A percentile compares a stretch with the other conserved stretches of the same genome.
Evolutionary conservation across 164 flowering plant species (phyloP).

Genomic region (Magnolia changhungtana): DNA sequence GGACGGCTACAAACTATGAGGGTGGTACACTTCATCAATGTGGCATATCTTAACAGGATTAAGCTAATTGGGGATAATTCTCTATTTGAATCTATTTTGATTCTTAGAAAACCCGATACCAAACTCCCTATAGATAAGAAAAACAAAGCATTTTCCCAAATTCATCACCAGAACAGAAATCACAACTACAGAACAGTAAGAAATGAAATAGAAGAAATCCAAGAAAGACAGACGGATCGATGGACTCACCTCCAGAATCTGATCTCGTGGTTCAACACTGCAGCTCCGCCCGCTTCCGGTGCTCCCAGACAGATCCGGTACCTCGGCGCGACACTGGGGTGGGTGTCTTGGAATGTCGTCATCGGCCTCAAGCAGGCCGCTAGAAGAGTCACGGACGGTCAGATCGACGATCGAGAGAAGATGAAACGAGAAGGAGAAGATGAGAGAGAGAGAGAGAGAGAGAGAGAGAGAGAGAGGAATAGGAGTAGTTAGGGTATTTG

Average conservation of each 20-base stretch:
- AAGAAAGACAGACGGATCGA: background rate
- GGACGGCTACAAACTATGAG: background rate
- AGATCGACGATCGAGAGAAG: background rate
- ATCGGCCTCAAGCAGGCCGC: background rate
- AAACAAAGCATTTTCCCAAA: background rate
- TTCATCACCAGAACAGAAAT: background rate
- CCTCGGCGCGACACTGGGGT: slow-evolving; percentile 74
- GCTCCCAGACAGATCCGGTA: slow-evolving; percentile 78
- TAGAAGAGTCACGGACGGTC: background rate
- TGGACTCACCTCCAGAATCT: slow-evolving; percentile 60
- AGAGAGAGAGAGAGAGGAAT: background rate
- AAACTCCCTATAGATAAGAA: background rate
- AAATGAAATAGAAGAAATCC: background rate
- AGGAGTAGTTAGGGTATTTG: background rate
- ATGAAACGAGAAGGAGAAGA: background rate
- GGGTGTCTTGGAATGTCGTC: slow-evolving; percentile 61
- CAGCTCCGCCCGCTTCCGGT: slow-evolving; percentile 58
- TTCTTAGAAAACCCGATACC: background rate
- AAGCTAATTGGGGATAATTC: background rate
- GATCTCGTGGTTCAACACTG: slow-evolving; percentile 72
- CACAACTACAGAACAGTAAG: background rate
- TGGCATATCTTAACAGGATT: background rate
- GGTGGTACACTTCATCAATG: background rate
- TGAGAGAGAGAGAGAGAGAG: background rate
- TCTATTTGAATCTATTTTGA: too few species aligned